These are phyloP conservation scores for Lodderomyces metapsilosis DNA, from an alignment of 1,139 yeast genomes.

Conservation along the genomic window DNA sequence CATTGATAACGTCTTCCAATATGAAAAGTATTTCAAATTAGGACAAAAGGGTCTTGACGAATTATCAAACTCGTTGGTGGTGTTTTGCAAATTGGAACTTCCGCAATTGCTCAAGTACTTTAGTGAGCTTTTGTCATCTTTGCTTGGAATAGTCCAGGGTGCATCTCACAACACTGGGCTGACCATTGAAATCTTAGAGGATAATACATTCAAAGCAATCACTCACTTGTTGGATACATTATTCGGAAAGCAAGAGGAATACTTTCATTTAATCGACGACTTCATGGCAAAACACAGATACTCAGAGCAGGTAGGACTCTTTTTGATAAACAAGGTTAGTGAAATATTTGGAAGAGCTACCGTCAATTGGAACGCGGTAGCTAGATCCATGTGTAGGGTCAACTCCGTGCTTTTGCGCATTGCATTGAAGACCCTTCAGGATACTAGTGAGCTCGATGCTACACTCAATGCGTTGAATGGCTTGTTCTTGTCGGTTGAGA, in stretches of 20 bases:
- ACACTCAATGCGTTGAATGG: conserved; percentile 31
- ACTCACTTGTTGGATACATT: conserved; percentile 61
- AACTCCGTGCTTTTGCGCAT: conserved; percentile 50
- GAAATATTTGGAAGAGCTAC: conserved; percentile 49
- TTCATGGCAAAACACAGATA: conserved; percentile 35
- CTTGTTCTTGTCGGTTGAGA: conserved; percentile 42
- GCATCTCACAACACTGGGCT: conserved; percentile 19
- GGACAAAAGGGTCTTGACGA: conserved; percentile 47
- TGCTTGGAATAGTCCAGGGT: conserved; percentile 40
- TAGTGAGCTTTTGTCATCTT: conserved; percentile 46
- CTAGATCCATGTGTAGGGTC: conserved; percentile 64
- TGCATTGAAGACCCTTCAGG: conserved; percentile 29
- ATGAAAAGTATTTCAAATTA: conserved; percentile 46
- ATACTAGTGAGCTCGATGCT: conserved; percentile 20
- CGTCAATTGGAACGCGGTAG: conserved; percentile 59
- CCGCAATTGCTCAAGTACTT: conserved; percentile 52
- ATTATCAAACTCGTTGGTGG: conserved; percentile 38
- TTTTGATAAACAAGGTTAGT: conserved; percentile 46
- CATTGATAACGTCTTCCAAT: conserved; percentile 57
- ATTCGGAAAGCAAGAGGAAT: conserved; percentile 67
- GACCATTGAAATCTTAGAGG: conserved; percentile 35
- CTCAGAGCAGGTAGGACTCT: conserved; percentile 52
- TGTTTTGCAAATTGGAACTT: conserved; percentile 46
- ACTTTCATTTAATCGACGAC: conserved; percentile 52
- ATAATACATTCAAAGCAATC: conserved; percentile 51